Base-by-base conservation (phyloP, 176 grass and related monocot species). In the Microstegium vimineum region DNA sequence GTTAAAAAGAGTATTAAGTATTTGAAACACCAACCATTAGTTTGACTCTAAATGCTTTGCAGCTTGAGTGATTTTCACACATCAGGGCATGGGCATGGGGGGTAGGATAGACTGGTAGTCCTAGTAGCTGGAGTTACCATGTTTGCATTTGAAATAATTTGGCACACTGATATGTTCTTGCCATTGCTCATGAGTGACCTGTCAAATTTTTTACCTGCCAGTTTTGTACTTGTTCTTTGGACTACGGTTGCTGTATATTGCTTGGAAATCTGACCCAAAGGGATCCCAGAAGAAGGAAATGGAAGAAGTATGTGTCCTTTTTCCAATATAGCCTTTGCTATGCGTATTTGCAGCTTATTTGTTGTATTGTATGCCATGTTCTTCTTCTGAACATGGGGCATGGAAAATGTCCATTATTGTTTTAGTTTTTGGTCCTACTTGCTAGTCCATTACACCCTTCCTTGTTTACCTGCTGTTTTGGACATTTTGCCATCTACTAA, bases 141-240 rank as follows among this genome's bases (percentile, higher is more conserved):
- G 23, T 42, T 65, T 88, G 3, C 30, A 30, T 31, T 33, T 83
- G 33, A 25, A 74, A 66, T 74, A 68, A 41, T 60, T 60, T 56
- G 31, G 23, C 30, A 23, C 2, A 35, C 25, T 77, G n/a, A 74
- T 40, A 30, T 63, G 42, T 63, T 22, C 36, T 30, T 73, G 56
- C 67, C 41, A 17, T 66, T 80, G 45, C 32, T 20, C 70, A 59
- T 84, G 41, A 83, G 45, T 84, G 41, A 83, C 74, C 8, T 81
- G 4, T 81, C 49, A 77, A 66, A 43, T 62, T 78, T 86, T 66
- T 46, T 51, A 30, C 52, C n/a, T 87, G 17, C 47, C 87, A 97
- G 91, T 97, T 79, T 80, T 93, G 38, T 97, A 97, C 90, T 68
- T 81, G 61, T 93, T 97, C 59, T 97, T 97, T 91, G 94, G 94